These are phyloP conservation scores for Syncephalastrum sp. DNA, from an alignment of 371 early-diverging fungal species.

Conservation along the genomic window DNA sequence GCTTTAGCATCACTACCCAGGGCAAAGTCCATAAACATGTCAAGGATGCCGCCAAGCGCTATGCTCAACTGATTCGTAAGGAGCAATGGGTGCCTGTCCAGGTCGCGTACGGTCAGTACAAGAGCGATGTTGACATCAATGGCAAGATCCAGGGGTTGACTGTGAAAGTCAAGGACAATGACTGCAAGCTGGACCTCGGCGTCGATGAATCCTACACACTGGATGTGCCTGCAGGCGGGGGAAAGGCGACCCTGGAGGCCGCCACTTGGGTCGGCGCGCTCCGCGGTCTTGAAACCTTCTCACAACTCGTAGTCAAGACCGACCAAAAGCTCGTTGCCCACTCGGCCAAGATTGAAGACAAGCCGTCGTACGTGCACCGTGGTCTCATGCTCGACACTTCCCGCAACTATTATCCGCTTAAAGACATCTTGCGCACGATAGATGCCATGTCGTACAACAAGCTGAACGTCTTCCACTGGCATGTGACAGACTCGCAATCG, in stretches of 20 bases:
- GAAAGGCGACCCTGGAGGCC: conserved; percentile 54
- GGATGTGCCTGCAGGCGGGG: conserved; percentile 47
- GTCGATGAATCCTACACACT: conserved; percentile 73
- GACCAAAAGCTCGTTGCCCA: conserved; percentile 32
- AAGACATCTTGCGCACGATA: conserved; percentile 59
- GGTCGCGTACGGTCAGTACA: conserved; percentile 12
- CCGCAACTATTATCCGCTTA: conserved; percentile 72
- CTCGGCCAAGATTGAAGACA: conserved; percentile 68
- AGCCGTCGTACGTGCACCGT: conserved; percentile 69
- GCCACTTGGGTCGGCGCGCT: conserved; percentile 78
- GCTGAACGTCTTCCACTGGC: conserved; percentile 85
- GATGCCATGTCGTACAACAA: conserved; percentile 81
- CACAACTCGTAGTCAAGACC: conserved; percentile 59
- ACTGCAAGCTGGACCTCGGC: conserved; percentile 34
- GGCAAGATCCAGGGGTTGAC: too few species aligned
- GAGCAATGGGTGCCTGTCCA: conserved; percentile 45
- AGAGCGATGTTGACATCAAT: conserved; percentile 21
- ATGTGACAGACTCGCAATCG: conserved; percentile 76
- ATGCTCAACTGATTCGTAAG: conserved; percentile 27
- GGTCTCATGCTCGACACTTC: conserved; percentile 76
- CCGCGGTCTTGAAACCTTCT: conserved; percentile 76
- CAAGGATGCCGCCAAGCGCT: conserved; percentile 37
- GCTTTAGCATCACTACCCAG: conserved; percentile 26
- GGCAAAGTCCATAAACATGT: conserved; percentile 25
- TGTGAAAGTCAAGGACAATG: conserved; percentile 27